Percentiles rank a stretch among this genome's conserved stretches.
phyloP scores from a whole-genome alignment of 192 early-diverging fungal genomes.

The Coemansia sp. region DNA sequence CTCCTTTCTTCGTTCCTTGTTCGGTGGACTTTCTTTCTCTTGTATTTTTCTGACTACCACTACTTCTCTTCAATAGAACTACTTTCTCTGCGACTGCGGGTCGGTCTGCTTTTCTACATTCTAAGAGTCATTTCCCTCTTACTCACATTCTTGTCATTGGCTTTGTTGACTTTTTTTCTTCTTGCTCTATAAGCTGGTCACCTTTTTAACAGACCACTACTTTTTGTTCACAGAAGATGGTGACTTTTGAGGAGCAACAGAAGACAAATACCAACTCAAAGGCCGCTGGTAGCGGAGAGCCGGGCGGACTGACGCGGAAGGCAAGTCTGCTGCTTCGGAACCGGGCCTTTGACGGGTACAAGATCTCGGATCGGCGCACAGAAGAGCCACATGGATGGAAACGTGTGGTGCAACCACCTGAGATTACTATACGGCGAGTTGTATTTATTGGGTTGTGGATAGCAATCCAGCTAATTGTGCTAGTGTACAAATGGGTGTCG shows the following conservation, averaged over 20 bases:
- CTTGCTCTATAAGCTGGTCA: background rate
- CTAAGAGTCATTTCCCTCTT: background rate
- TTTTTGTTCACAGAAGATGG: constrained; percentile 1
- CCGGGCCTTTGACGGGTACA: constrained; percentile 54
- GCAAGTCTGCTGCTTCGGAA: constrained; percentile 48
- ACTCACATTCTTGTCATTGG: background rate
- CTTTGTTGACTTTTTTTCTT: background rate
- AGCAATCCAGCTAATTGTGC: constrained; percentile 57
- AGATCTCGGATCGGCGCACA: constrained; percentile 24
- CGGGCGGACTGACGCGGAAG: constrained; percentile 18
- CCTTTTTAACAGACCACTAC: background rate
- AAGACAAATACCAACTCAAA: background rate
- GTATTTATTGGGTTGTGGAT: constrained; percentile 63
- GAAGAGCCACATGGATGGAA: background rate
- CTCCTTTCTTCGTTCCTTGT: constrained; percentile 12
- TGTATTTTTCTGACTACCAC: background rate
- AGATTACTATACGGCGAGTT: constrained; percentile 45
- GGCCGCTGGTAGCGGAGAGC: background rate
- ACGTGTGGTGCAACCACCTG: constrained; percentile 30
- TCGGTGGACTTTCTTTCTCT: constrained; percentile 4
- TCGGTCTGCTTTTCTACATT: background rate
- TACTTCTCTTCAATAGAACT: background rate
- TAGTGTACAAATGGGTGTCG: constrained; percentile 59
- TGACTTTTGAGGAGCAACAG: constrained; percentile 30
- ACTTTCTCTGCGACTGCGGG: background rate